Conservation (phyloP, 371 early-diverging fungal species). For the Mortierella polycephala region DNA sequence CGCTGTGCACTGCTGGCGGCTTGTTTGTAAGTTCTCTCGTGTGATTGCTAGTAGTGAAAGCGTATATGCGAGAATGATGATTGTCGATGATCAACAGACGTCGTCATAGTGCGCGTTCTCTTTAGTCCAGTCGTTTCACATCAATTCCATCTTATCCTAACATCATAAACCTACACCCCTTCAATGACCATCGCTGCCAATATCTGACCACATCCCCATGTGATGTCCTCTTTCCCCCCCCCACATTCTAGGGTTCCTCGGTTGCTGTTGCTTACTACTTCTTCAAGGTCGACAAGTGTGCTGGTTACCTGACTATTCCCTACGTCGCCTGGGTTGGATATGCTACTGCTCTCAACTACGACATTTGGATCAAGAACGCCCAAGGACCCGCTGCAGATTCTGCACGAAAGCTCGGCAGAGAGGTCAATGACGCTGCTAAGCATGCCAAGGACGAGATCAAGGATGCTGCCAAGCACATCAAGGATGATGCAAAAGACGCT, state of each 20-base stretch:
- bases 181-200: too few species aligned
- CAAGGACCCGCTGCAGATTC: constrained; percentile 37
- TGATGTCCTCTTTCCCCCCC: too few species aligned
- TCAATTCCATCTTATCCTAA: too few species aligned
- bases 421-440: constrained; percentile 30
- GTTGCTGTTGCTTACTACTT: constrained; percentile 37
- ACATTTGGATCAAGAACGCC: constrained; percentile 49
- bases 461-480: constrained; percentile 25
- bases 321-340: constrained; percentile 50
- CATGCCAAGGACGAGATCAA: constrained; percentile 26
- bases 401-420: constrained; percentile 38
- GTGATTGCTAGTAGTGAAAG: too few species aligned
- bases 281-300: constrained; percentile 42
- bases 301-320: constrained; percentile 46
- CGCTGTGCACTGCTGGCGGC: constrained; percentile 37
- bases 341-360: constrained; percentile 45
- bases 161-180: too few species aligned
- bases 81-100: too few species aligned
- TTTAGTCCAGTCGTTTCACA: too few species aligned
- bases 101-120: too few species aligned
- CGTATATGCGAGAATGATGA: too few species aligned
- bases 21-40: constrained; percentile 37
- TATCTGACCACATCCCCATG: too few species aligned
- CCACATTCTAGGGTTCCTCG: constrained; percentile 18
- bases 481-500: constrained; percentile 35